Base-by-base conservation (phyloP, 371 early-diverging fungal species). In the Choanephora cucurbitarum region DNA sequence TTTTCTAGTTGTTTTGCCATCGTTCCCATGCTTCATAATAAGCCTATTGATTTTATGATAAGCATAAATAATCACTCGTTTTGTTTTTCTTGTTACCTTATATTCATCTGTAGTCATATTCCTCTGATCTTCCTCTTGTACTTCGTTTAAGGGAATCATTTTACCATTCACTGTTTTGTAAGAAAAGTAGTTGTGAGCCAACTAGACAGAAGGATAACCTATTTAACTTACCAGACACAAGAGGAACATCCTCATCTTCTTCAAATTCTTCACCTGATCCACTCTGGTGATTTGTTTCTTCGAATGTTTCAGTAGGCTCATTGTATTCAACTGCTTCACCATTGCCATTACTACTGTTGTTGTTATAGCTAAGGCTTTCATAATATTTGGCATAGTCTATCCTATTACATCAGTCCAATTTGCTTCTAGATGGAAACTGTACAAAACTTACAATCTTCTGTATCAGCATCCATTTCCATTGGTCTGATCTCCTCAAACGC, bases 101-200 rank as follows among this genome's bases (percentile, higher is more conserved):
- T 84, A 84, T 63, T 84, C 84, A 47, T 81, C 84, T 2, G 81
- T 77, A 1, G 84, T 75, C 84, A 84, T 84, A 33, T 75, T 70
- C 11, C 65, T 55, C 48, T 81, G 82, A 53, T 81, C 80, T 40
- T 84, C 84, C 55, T 81, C 82, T 22, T 75, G 76, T 5, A 81
- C 71, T 45, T 84, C 82, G 59, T 79, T 72, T 44, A 84, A 44
- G 1, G 81, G 79, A 28, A 81, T 74, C 70, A 74, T 69, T 41
- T 68, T 70, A 28, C 82, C 84, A 56, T 72, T 78, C 1, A 78
- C 78, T 76, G 42, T 31, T 7, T 5, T 28, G 23, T 7, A 37
- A 28, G 7, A 4, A 28, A 28, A 28, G 31, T n/a, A n/a, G n/a
- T n/a, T n/a, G n/a, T n/a, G n/a, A n/a, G n/a, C n/a, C n/a, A 21